Evolutionary conservation across 73 alveolate genomes (phyloP), one percentile per base, ranked within the genome.

Genomic region (Effrenium voratum): DNA sequence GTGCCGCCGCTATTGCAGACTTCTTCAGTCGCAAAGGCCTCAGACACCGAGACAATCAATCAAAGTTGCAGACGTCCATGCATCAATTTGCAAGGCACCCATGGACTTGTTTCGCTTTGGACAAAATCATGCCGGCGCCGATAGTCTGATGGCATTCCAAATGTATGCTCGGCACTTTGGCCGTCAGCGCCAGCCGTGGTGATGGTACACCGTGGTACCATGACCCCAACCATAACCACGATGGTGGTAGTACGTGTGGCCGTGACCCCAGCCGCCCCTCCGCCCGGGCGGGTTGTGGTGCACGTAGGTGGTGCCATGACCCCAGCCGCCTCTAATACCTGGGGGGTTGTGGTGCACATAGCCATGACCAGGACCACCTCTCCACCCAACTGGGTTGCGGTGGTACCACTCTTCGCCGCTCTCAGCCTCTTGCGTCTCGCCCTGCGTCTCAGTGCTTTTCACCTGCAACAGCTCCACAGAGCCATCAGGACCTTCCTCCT

Each of bases 11-110:
- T 3, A 91, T 50, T 24, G 98, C 98, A 40, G 91, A 91, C 68
- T 91, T 70, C 81, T 91, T 91, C 44, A 91, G 91, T n/a, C 98
- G 88, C 40, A 91, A 63, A 26, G 98, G 98, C 96, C 96, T 90
- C 41, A 47, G 41, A 30, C 8, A 30, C 30, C 68, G 68, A 13
- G 68, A 10, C 22, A 55, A 13, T 55, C 68, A 22, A 52, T 8
- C 63, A 19, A 19, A 52, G 63, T 52, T 52, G 63, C 63, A 52
- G 19, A 52, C 26, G 26, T 52, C 63, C 8, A 52, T 8, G 19
- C 19, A 52, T 19, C 63, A 8, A 8, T 52, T 19, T 52, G 63
- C 63, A 52, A 19, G 19, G 63, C 63, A 52, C 19, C 19, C 26
- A 52, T 8, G 63, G 63, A 52, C 63, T 8, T 8, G 26, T 52